These are phyloP conservation scores for Silybum marianum DNA, from an alignment of 129 eudicot genomes.

Conservation along the genomic window DNA sequence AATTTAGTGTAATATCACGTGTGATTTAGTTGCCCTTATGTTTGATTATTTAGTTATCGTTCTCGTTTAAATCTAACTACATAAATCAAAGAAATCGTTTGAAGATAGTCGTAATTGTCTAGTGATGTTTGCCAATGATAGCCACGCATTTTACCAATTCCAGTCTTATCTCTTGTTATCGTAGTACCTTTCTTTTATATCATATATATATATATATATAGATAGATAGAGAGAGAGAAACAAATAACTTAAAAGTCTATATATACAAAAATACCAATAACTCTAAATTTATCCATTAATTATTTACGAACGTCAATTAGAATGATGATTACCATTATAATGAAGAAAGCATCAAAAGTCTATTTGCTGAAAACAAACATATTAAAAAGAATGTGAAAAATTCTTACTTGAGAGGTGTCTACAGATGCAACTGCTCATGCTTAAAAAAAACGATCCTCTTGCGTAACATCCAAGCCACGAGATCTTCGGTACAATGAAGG, in stretches of 20 bases:
- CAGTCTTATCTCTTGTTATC: background rate
- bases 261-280: background rate
- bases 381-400: background rate
- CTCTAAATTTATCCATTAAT: background rate
- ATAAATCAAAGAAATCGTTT: too few species aligned
- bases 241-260: too few species aligned
- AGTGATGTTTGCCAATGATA: background rate
- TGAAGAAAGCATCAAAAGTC: background rate
- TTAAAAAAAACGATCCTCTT: background rate
- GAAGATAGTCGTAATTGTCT: background rate
- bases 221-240: too few species aligned
- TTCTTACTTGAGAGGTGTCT: conserved; percentile 14
- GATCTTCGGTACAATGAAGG: background rate
- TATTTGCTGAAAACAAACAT: background rate
- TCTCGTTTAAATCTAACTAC: too few species aligned
- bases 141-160: background rate
- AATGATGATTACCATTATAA: background rate
- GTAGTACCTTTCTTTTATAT: too few species aligned
- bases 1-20: too few species aligned
- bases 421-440: background rate
- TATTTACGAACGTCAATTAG: background rate
- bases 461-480: background rate
- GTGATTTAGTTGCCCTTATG: too few species aligned
- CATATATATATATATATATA: too few species aligned
- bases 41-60: too few species aligned